Evolutionary conservation across 257 asterid genomes (phyloP).

Genomic region (Solanum acaule): DNA sequence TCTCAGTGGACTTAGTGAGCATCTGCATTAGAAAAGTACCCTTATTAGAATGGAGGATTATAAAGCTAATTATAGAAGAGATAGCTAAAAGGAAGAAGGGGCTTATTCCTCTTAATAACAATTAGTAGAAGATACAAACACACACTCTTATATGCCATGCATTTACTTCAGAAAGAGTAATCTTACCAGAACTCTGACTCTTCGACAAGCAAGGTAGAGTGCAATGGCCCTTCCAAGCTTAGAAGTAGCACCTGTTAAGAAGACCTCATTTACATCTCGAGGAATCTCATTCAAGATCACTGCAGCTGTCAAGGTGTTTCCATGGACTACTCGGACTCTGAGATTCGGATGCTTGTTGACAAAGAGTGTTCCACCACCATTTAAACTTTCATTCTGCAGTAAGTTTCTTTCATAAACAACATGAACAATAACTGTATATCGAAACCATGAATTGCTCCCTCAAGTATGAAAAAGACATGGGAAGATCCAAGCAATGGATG

Average conservation of each 20-base stretch:
- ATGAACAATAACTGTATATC: not conserved
- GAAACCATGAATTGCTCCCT: not conserved
- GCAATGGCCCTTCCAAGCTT: constrained; percentile 93
- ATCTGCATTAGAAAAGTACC: constrained; percentile 32
- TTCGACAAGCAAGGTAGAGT: constrained; percentile 57
- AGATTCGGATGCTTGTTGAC: constrained; percentile 68
- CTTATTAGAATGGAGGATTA: not conserved
- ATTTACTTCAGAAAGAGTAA: not conserved
- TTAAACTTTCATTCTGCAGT: constrained; percentile 65
- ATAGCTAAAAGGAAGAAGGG: not conserved
- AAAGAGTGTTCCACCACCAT: constrained; percentile 84
- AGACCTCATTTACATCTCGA: constrained; percentile 59
- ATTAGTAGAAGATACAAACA: not conserved
- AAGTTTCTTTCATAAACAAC: not conserved
- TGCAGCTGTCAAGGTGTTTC: constrained; percentile 91
- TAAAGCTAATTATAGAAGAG: not conserved
- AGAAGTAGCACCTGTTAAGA: constrained; percentile 87
- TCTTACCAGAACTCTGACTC: constrained; percentile 69
- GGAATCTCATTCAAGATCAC: constrained; percentile 72
- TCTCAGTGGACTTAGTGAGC: constrained; percentile 75
- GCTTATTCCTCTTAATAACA: not conserved
- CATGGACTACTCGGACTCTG: constrained; percentile 80
- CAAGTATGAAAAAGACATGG: not conserved
- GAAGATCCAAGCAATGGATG: not conserved
- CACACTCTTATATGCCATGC: not conserved